Conservation (phyloP, 345 rosid species). For the Moricandia arvensis region DNA sequence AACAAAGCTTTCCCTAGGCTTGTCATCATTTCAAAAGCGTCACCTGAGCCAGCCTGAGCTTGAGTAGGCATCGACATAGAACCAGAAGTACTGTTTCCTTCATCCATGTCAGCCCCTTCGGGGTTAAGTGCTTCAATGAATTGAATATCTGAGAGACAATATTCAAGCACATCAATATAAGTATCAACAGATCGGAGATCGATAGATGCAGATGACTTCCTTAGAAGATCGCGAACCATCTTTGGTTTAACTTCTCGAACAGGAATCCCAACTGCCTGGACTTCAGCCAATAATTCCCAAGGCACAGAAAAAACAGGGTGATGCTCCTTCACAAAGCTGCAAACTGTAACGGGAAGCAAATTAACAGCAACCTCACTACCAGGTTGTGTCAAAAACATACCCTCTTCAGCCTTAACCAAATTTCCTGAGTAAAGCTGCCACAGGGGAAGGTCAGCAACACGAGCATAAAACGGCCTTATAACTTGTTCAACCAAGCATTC, state of each 20-base stretch:
- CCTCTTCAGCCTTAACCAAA: constrained; percentile 86
- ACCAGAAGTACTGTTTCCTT: constrained; percentile 40
- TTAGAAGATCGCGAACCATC: constrained; percentile 89
- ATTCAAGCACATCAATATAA: constrained; percentile 83
- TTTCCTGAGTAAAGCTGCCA: constrained; percentile 96
- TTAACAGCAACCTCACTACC: constrained; percentile 70
- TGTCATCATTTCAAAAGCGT: constrained; percentile 93
- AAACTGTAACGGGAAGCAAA: constrained; percentile 89
- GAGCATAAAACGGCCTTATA: constrained; percentile 78
- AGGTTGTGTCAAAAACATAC: constrained; percentile 95
- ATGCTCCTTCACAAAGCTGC: constrained; percentile 91
- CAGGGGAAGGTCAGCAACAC: constrained; percentile 79
- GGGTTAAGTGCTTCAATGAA: constrained; percentile 43
- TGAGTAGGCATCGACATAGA: constrained; percentile 43
- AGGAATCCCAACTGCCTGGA: constrained; percentile 68
- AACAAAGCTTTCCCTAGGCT: constrained; percentile 85
- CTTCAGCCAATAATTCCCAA: constrained; percentile 85
- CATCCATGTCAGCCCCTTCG: constrained; percentile 39
- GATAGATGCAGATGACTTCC: constrained; percentile 58
- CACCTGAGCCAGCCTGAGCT: constrained; percentile 66
- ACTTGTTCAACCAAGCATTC: constrained; percentile 75
- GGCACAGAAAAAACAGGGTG: constrained; percentile 91
- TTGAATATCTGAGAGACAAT: constrained; percentile 82
- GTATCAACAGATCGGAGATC: constrained; percentile 85
- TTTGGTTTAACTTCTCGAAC: constrained; percentile 86